Percentiles rank a stretch among this genome's conserved stretches.
These are phyloP conservation scores for Seiridium cupressi DNA, from an alignment of 2,329 filamentous ascomycete genomes.

Conservation along the genomic window DNA sequence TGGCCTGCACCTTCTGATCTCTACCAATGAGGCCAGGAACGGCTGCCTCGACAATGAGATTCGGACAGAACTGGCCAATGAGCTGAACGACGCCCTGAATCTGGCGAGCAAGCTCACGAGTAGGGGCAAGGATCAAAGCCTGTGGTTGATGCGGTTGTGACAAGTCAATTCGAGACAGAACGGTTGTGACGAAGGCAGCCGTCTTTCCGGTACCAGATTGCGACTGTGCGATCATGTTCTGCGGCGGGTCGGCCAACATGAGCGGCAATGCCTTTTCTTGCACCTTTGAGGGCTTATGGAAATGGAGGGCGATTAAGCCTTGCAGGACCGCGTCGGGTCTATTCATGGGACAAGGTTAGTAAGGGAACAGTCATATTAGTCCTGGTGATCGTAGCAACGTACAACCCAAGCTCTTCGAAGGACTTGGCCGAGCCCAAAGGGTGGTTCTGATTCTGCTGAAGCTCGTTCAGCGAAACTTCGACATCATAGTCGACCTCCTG, in stretches of 20 bases:
- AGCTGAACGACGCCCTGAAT: slow-evolving; percentile 81
- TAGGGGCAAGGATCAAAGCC: slow-evolving; percentile 85
- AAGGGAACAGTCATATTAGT: neutral
- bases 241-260: slow-evolving; percentile 80
- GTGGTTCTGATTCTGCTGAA: slow-evolving; percentile 82
- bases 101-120: slow-evolving; percentile 90
- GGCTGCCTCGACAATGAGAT: slow-evolving; percentile 74
- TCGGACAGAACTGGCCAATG: slow-evolving; percentile 81
- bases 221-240: slow-evolving; percentile 97
- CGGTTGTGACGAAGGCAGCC: slow-evolving; percentile 90
- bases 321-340: slow-evolving; percentile 54
- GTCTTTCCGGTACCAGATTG: slow-evolving; percentile 99
- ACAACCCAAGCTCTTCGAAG: slow-evolving; percentile 87
- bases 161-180: slow-evolving; percentile 83
- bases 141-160: slow-evolving; percentile 69
- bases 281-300: slow-evolving; percentile 95
- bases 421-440: slow-evolving; percentile 81
- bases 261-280: slow-evolving; percentile 92
- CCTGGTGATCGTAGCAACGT: slow-evolving; percentile 33
- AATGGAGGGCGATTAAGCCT: slow-evolving; percentile 78
- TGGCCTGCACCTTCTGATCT: slow-evolving; percentile 66
- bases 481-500: slow-evolving; percentile 81
- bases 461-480: slow-evolving; percentile 86
- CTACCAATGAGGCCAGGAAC: slow-evolving; percentile 76
- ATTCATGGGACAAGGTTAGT: neutral